Conservation (phyloP, 805 yeast genomes). For the Candida qinlingensis region DNA sequence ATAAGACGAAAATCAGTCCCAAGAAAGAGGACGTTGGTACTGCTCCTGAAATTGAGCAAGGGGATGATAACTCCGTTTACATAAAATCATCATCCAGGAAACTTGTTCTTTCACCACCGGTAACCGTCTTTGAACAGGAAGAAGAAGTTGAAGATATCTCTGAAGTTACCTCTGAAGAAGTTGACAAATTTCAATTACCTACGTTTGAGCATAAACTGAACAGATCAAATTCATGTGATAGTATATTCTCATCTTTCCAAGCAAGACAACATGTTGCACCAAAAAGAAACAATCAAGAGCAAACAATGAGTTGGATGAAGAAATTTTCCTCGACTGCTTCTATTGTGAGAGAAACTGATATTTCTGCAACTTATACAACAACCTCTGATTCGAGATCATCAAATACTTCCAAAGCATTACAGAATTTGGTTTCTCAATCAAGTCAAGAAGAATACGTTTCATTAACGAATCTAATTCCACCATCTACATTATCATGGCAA, state of each 20-base stretch:
- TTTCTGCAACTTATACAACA: constrained; percentile 3
- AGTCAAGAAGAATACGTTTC: constrained; percentile 7
- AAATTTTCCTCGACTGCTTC: constrained; percentile 13
- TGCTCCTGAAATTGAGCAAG: not conserved
- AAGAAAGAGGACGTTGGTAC: constrained; percentile 8
- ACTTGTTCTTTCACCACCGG: no score
- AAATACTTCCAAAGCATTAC: constrained; percentile 8
- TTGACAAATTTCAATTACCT: constrained; percentile 8
- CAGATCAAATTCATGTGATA: constrained; percentile 27
- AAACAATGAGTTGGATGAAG: constrained; percentile 24
- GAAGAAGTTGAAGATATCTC: not conserved
- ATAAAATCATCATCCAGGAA: no score
- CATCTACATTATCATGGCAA: constrained; percentile 2
- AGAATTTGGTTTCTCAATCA: constrained; percentile 12
- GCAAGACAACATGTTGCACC: constrained; percentile 19
- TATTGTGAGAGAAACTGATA: not conserved
- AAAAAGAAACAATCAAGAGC: constrained; percentile 17
- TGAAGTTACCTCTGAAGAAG: not conserved
- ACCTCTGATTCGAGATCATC: not conserved
- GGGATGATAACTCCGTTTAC: not conserved
- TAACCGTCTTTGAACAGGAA: not conserved
- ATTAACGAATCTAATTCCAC: constrained; percentile 1
- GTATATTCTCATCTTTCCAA: constrained; percentile 22
- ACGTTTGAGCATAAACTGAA: constrained; percentile 22
- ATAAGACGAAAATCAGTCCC: not conserved